Evolutionary conservation across 345 rosid species (phyloP), one percentile per base, ranked within the genome.

Genomic region (Linum lewisii): DNA sequence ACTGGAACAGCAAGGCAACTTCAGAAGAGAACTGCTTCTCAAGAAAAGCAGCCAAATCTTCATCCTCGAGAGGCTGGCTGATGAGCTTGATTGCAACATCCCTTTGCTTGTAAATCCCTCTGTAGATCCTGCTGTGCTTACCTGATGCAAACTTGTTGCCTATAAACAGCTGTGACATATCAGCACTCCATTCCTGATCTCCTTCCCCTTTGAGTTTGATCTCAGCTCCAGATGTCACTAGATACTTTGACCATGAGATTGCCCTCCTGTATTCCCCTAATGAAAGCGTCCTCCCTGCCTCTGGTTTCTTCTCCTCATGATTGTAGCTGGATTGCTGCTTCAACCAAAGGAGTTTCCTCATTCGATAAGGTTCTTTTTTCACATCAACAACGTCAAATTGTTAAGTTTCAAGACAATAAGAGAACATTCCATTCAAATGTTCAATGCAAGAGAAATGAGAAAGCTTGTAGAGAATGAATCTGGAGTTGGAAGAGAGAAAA

Each of bases 41-140:
- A 66, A 86, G 82, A 69, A 70, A 21, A 25, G 60, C 38, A 58
- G 90, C 94, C 77, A 83, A 67, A 60, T 68, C 70, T 71, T 67
- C 90, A 59, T 86, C 94, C 58, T 86, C 94, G 73, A 81, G 80
- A 7, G 90, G 94, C 71, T 83, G 87, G 68, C 90, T 80, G 32
- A 84, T 69, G 38, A 86, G 75, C 82, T 86, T 86, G 64, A 86
- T 82, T 6, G 95, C 95, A 21, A 84, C 95, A 65, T 82, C 86
- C 63, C 61, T 75, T 62, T 84, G 86, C 77, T 79, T 84, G 56
- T 86, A 86, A 1, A 82, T 69, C 60, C 95, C 95, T 69, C 83
- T 71, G 69, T 86, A 86, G 59, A 86, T 80, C 84, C 95, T 79
- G 66, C 95, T 84, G 58, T 86, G 95, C 67, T 84, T 74, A 21